These are phyloP conservation scores for Talaromyces sp. DNA, from an alignment of 2,329 filamentous ascomycete species.

Conservation along the genomic window DNA sequence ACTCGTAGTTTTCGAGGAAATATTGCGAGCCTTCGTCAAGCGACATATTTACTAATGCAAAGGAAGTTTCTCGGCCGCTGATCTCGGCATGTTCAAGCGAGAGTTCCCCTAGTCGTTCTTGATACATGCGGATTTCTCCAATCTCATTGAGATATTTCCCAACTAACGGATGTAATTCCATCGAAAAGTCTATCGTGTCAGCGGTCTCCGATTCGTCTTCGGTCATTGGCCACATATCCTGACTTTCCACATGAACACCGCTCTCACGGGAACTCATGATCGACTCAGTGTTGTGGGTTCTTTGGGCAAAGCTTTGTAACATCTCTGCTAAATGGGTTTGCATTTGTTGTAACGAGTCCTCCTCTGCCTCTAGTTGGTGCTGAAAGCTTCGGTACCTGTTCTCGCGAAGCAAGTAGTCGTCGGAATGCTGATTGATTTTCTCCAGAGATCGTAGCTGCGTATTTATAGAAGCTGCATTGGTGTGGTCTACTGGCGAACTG, in stretches of 20 bases:
- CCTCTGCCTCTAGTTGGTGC: conserved; percentile 27
- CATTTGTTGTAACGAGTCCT: conserved; percentile 24
- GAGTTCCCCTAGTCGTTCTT: conserved; percentile 24
- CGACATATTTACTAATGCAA: conserved; percentile 18
- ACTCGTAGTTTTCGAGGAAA: conserved; percentile 26
- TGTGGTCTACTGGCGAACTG: background rate
- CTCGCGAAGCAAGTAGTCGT: conserved; percentile 27
- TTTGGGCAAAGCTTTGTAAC: background rate
- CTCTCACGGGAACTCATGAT: no score
- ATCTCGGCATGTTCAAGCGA: conserved; percentile 21
- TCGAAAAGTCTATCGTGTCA: background rate
- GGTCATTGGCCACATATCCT: background rate
- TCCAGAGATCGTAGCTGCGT: conserved; percentile 23
- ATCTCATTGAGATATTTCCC: conserved; percentile 24
- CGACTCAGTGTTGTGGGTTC: background rate
- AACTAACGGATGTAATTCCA: conserved; percentile 17
- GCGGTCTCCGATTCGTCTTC: background rate
- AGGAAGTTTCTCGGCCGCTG: conserved; percentile 19
- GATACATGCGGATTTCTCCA: conserved; percentile 25
- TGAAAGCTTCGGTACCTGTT: conserved; percentile 26
- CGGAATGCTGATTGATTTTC: conserved; percentile 17
- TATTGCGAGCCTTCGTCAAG: conserved; percentile 25
- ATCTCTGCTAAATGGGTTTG: conserved; percentile 21
- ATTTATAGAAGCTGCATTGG: conserved; percentile 11
- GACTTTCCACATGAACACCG: background rate